Evolutionary conservation across 192 early-diverging fungal species (phyloP).

Genomic region (Linnemannia schmuckeri): DNA sequence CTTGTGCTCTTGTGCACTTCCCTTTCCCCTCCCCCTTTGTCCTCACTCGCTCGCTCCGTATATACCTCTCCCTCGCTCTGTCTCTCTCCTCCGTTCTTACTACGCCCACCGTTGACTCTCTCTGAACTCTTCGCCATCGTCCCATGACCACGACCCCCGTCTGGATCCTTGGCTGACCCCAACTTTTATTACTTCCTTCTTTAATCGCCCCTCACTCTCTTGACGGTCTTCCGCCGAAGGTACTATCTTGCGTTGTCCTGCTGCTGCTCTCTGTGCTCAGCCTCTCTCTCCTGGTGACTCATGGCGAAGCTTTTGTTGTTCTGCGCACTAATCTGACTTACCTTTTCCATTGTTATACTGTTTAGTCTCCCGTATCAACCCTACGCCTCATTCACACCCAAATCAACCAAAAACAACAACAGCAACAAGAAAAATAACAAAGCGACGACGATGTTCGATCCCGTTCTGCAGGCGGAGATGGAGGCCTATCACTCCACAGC

Average conservation of each 20-base stretch:
- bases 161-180: background rate
- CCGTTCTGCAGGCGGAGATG: conserved; percentile 6
- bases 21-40: no score
- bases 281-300: background rate
- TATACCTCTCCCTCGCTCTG: background rate
- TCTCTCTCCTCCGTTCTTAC: background rate
- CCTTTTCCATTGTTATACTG: background rate
- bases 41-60: background rate
- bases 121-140: background rate
- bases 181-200: background rate
- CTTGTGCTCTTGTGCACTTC: no score
- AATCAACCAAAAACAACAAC: conserved; percentile 1
- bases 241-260: background rate
- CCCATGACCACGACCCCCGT: background rate
- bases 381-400: background rate
- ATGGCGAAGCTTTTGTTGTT: background rate
- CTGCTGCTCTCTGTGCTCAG: no score
- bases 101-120: no score
- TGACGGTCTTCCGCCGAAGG: background rate
- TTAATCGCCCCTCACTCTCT: background rate
- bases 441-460: background rate
- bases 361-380: background rate
- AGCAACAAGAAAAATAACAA: background rate
- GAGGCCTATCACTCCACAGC: background rate
- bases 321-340: background rate